These are phyloP conservation scores for Monocercomonoides exilis DNA, from an alignment of 78 protist genomes.

Conservation along the genomic window DNA sequence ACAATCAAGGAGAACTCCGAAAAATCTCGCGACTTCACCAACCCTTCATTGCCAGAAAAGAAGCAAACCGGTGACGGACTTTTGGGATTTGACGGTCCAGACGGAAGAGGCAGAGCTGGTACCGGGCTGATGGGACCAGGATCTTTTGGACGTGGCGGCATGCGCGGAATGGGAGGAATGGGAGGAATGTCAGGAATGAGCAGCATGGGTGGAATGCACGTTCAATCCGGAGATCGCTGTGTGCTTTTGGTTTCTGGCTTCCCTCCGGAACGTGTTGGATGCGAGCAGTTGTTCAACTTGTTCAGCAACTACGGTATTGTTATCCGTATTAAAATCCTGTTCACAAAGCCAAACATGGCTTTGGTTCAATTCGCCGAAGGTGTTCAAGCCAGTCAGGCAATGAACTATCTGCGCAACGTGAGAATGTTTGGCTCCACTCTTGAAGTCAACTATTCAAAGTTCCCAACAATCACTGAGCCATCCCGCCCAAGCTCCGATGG, in stretches of 20 bases:
- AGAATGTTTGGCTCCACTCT: not conserved
- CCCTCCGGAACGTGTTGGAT: not conserved
- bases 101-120: not conserved
- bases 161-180: too few species aligned
- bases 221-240: not conserved
- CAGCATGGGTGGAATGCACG: too few species aligned
- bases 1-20: constrained; percentile 41
- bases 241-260: not conserved
- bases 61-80: not conserved
- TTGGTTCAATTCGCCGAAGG: constrained; percentile 13
- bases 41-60: not conserved
- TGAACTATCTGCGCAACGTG: not conserved
- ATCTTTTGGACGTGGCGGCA: not conserved
- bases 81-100: not conserved
- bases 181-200: too few species aligned
- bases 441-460: not conserved
- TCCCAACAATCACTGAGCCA: not conserved
- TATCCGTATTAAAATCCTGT: not conserved
- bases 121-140: not conserved
- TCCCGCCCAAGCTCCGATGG: not conserved
- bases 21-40: not conserved
- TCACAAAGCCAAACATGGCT: constrained; percentile 6
- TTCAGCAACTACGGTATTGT: constrained; percentile 19
- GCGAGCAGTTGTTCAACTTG: constrained; percentile 34
- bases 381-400: not conserved